These are phyloP conservation scores for Neopestalotiopsis clavispora DNA, from an alignment of 2,329 filamentous ascomycete species.

Conservation along the genomic window DNA sequence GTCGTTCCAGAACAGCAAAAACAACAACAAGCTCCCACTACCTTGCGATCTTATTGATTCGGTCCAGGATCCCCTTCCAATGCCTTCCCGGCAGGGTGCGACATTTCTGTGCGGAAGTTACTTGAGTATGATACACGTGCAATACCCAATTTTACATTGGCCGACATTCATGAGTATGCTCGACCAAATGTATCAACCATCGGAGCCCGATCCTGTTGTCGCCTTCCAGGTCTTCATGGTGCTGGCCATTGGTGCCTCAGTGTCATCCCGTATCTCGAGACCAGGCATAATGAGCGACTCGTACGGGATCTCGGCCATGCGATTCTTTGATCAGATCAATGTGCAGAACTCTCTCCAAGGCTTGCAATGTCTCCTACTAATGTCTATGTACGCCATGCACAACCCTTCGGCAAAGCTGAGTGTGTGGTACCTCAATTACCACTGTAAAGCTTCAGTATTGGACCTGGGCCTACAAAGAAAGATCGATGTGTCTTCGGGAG, in stretches of 20 bases:
- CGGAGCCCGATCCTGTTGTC: slow-evolving; percentile 33
- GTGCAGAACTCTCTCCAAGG: slow-evolving; percentile 54
- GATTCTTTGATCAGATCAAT: slow-evolving; percentile 50
- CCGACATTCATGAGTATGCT: slow-evolving; percentile 43
- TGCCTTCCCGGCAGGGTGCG: slow-evolving; percentile 17
- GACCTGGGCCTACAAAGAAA: slow-evolving; percentile 57
- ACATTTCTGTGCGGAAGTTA: slow-evolving; percentile 49
- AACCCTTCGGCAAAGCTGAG: slow-evolving; percentile 54
- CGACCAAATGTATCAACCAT: slow-evolving; percentile 39
- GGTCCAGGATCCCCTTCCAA: slow-evolving; percentile 18
- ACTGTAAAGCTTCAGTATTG: slow-evolving; percentile 55
- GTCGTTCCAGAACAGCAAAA: background rate
- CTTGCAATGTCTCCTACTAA: slow-evolving; percentile 51
- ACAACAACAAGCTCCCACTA: background rate
- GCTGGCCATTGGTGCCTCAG: slow-evolving; percentile 51
- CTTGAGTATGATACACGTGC: slow-evolving; percentile 51
- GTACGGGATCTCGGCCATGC: slow-evolving; percentile 53
- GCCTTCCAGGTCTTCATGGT: slow-evolving; percentile 59
- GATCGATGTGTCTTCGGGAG: slow-evolving; percentile 41
- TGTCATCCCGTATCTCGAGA: slow-evolving; percentile 48
- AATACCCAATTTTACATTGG: slow-evolving; percentile 55
- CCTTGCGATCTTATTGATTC: slow-evolving; percentile 7
- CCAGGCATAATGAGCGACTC: slow-evolving; percentile 51
- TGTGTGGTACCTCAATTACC: slow-evolving; percentile 60
- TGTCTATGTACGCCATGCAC: slow-evolving; percentile 55